Evolutionary conservation across 495 filamentous ascomycete species (phyloP).

Genomic region (Amphirosellinia nigrospora): DNA sequence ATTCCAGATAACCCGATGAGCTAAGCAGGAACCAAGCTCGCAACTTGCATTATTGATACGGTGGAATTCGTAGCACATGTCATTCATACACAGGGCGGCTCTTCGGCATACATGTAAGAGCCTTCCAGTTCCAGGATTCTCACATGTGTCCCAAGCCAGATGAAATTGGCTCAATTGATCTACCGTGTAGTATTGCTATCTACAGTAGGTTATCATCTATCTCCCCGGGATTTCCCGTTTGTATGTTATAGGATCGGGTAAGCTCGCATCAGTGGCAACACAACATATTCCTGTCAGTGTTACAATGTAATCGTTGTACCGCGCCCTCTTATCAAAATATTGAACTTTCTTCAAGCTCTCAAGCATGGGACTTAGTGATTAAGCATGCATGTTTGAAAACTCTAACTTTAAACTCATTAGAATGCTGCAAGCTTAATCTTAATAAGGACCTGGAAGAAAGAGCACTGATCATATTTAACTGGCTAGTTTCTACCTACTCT

Average conservation of each 20-base stretch:
- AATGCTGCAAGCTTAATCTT: neutral
- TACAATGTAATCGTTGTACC: too few species aligned
- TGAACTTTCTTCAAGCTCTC: too few species aligned
- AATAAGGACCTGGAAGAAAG: neutral
- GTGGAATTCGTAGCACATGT: slow-evolving; percentile 15
- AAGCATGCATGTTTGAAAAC: too few species aligned
- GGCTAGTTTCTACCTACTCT: neutral
- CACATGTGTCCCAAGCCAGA: neutral
- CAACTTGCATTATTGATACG: neutral
- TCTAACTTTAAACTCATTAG: too few species aligned
- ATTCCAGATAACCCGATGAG: neutral
- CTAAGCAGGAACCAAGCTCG: neutral
- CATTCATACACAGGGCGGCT: slow-evolving; percentile 6
- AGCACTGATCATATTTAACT: neutral
- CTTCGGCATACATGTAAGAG: neutral
- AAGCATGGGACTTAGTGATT: too few species aligned
- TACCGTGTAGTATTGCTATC: too few species aligned
- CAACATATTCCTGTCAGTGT: too few species aligned
- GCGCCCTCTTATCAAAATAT: too few species aligned
- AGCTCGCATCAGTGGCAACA: too few species aligned
- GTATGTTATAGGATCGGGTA: too few species aligned
- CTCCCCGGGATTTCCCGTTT: slow-evolving; percentile 2
- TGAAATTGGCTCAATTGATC: neutral
- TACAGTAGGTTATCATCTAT: neutral
- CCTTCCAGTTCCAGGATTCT: neutral